Conservation (phyloP, 2,329 filamentous ascomycete species). For the Ophidiomyces ophidiicola region DNA sequence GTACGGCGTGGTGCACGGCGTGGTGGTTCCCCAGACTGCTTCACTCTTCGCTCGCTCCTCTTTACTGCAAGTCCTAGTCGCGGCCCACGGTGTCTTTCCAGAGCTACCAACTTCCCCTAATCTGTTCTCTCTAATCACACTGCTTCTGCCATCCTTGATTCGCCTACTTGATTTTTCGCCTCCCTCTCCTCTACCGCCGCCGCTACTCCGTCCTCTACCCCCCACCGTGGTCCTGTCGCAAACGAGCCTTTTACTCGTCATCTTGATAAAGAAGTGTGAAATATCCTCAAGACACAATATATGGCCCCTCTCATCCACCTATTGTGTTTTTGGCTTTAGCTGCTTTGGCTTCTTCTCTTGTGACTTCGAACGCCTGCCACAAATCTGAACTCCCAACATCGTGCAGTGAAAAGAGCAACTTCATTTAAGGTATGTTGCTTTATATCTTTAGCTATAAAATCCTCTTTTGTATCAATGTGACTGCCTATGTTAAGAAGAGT, state of each 20-base stretch:
- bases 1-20: conserved; percentile 5
- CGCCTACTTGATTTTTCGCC: background rate
- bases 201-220: background rate
- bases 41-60: conserved; percentile 4
- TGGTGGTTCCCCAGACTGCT: conserved; percentile 8
- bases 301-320: no score
- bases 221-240: conserved; percentile 4
- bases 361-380: background rate
- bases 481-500: no score
- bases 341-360: background rate
- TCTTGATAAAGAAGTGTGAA: background rate
- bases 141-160: background rate
- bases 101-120: no score
- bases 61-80: background rate
- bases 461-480: no score
- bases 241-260: background rate
- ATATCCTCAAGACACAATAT: background rate
- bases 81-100: background rate
- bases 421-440: conserved; percentile 2
- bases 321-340: no score
- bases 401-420: conserved; percentile 3
- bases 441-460: background rate
- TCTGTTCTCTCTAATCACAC: background rate
- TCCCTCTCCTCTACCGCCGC: background rate
- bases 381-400: background rate